These are phyloP conservation scores for Magnolia kwangsiensis DNA, from an alignment of 164 flowering plant species.

Conservation along the genomic window DNA sequence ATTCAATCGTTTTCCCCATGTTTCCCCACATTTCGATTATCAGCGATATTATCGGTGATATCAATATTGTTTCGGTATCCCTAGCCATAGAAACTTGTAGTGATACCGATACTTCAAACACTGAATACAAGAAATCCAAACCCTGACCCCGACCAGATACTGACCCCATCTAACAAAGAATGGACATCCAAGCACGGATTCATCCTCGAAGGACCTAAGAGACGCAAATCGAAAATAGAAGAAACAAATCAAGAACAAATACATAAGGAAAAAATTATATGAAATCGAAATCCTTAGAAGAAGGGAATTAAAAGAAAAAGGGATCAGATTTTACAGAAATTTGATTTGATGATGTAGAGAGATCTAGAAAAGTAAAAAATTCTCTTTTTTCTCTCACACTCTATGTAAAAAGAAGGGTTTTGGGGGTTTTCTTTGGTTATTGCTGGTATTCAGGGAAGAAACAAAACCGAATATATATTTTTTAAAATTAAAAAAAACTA, in stretches of 20 bases:
- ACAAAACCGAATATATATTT: too few relatives aligned
- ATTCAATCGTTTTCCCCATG: too few relatives aligned
- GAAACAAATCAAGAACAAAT: not conserved
- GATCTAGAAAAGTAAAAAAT: not conserved
- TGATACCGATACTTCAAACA: too few relatives aligned
- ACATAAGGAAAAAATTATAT: not conserved
- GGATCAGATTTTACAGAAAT: slow-evolving; percentile 17
- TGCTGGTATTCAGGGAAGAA: not conserved
- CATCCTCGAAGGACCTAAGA: not conserved
- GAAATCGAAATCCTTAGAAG: not conserved
- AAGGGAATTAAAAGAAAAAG: not conserved
- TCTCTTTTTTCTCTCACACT: not conserved
- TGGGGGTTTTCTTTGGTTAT: not conserved
- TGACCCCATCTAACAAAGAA: not conserved
- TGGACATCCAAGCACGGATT: not conserved
- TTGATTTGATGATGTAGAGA: not conserved
- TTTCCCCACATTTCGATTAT: too few relatives aligned
- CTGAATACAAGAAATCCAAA: slow-evolving; percentile 4
- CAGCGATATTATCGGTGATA: too few relatives aligned
- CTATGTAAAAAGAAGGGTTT: not conserved
- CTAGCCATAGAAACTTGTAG: too few relatives aligned
- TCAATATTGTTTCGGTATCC: too few relatives aligned
- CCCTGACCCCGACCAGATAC: slow-evolving; percentile 12
- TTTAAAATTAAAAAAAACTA: too few relatives aligned
- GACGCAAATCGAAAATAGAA: not conserved